Conservation (phyloP, 2,329 filamentous ascomycete species). For the Fusarium anguioides region DNA sequence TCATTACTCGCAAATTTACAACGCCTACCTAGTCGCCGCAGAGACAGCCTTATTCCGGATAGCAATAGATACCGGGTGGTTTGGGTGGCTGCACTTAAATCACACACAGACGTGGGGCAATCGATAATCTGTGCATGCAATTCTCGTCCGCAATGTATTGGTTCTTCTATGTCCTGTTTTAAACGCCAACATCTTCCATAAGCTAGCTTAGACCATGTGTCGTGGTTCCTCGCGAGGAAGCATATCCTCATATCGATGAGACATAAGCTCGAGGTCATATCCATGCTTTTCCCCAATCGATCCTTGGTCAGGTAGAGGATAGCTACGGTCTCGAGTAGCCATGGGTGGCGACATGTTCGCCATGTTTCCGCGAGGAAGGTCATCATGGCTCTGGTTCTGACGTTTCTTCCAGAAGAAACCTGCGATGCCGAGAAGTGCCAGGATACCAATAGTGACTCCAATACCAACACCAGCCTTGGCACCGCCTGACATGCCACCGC, state of each 20-base stretch:
- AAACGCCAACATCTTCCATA: slow-evolving; percentile 7
- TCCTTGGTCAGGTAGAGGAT: slow-evolving; percentile 50
- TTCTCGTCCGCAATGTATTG: slow-evolving; percentile 16
- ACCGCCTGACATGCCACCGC: slow-evolving; percentile 45
- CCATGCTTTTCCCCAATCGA: slow-evolving; percentile 53
- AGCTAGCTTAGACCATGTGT: slow-evolving; percentile 52
- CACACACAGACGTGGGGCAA: slow-evolving; percentile 5
- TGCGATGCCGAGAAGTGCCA: slow-evolving; percentile 54
- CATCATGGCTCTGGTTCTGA: slow-evolving; percentile 47
- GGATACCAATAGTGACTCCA: slow-evolving; percentile 56
- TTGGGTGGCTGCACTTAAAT: background rate
- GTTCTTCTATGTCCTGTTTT: slow-evolving; percentile 13
- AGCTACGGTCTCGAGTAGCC: slow-evolving; percentile 56
- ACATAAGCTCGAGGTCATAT: slow-evolving; percentile 62
- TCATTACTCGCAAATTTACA: background rate
- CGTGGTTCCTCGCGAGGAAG: slow-evolving; percentile 62
- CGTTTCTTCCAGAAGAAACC: slow-evolving; percentile 50
- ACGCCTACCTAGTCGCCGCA: background rate
- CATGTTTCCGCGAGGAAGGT: slow-evolving; percentile 47
- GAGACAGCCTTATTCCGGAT: background rate
- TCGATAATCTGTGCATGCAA: slow-evolving; percentile 6
- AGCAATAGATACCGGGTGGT: background rate
- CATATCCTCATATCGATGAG: slow-evolving; percentile 69
- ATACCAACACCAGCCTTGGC: slow-evolving; percentile 63
- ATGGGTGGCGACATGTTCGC: slow-evolving; percentile 65